Evolutionary conservation across 116 monocot genomes (phyloP).

Genomic region (Thalassia testudinum): DNA sequence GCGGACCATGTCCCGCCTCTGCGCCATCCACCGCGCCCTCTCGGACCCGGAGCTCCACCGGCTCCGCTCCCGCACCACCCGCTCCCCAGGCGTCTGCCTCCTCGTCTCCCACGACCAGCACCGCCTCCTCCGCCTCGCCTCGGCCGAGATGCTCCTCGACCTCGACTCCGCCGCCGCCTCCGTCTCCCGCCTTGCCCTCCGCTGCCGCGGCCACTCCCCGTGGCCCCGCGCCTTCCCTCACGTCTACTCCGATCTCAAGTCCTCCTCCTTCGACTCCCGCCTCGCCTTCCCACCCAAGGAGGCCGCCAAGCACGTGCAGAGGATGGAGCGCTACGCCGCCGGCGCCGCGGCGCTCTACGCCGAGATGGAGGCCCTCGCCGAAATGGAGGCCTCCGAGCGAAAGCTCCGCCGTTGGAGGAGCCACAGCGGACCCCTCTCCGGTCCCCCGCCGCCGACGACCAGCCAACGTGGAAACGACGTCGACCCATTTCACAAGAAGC

Average conservation of each 20-base stretch:
- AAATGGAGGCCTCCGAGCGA: constrained; percentile 27
- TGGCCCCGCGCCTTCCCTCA: constrained; percentile 11
- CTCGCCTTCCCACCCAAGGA: constrained; percentile 40
- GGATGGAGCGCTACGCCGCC: constrained; percentile 42
- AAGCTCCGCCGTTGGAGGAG: constrained; percentile 9
- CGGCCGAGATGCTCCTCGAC: constrained; percentile 46
- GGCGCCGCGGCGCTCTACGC: constrained; percentile 24
- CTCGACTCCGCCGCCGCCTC: constrained; percentile 25
- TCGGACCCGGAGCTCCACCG: constrained; percentile 30
- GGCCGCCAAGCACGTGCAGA: constrained; percentile 35
- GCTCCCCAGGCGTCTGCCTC: constrained; percentile 33
- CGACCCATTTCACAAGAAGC: constrained; percentile 9
- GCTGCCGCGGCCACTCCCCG: constrained; percentile 32
- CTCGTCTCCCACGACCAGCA: constrained; percentile 64
- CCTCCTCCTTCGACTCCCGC: constrained; percentile 13
- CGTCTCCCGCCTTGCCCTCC: constrained; percentile 16
- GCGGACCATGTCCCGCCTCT: constrained; percentile 62
- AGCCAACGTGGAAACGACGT: constrained; percentile 9
- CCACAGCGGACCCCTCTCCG: constrained; percentile 7
- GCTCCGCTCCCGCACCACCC: constrained; percentile 41
- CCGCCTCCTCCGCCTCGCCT: constrained; percentile 52
- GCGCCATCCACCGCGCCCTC: constrained; percentile 52
- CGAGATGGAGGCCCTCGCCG: constrained; percentile 41
- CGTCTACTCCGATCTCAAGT: constrained; percentile 19
- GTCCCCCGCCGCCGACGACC: constrained; percentile 25